These are phyloP conservation scores for Ceriops zippeliana DNA, from an alignment of 345 rosid species.

Conservation along the genomic window DNA sequence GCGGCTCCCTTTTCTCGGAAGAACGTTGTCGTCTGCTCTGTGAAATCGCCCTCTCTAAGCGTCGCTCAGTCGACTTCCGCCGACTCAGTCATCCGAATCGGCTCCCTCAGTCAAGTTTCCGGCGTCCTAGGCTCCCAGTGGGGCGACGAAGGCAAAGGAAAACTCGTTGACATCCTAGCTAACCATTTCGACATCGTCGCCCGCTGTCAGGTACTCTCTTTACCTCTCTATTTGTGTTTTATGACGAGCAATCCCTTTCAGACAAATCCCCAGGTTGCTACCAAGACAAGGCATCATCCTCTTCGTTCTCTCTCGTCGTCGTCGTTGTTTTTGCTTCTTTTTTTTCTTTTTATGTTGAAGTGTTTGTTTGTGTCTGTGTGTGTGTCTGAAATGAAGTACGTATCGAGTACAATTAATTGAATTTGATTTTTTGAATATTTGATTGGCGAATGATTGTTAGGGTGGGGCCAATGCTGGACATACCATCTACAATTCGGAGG, in stretches of 20 bases:
- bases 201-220: constrained; percentile 73
- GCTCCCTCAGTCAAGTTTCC: constrained; percentile 75
- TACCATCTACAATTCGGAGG: constrained; percentile 90
- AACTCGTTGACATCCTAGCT: constrained; percentile 90
- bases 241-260: too few relatives aligned
- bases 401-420: too few relatives aligned
- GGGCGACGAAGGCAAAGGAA: constrained; percentile 99
- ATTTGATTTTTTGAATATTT: too few relatives aligned
- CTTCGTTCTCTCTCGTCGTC: too few relatives aligned
- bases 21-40: constrained; percentile 14
- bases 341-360: too few relatives aligned
- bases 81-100: constrained; percentile 46
- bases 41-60: constrained; percentile 35
- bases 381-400: too few relatives aligned
- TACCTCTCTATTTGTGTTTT: too few relatives aligned
- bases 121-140: constrained; percentile 92
- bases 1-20: background rate
- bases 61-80: constrained; percentile 40
- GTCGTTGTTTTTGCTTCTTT: too few relatives aligned
- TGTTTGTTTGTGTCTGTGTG: too few relatives aligned
- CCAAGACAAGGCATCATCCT: too few relatives aligned
- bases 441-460: constrained; percentile 26
- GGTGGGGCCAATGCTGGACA: constrained; percentile 99
- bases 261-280: too few relatives aligned
- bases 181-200: constrained; percentile 90